Base-by-base conservation (phyloP, 805 yeast genomes). In the Zygoascus biomembranicola region DNA sequence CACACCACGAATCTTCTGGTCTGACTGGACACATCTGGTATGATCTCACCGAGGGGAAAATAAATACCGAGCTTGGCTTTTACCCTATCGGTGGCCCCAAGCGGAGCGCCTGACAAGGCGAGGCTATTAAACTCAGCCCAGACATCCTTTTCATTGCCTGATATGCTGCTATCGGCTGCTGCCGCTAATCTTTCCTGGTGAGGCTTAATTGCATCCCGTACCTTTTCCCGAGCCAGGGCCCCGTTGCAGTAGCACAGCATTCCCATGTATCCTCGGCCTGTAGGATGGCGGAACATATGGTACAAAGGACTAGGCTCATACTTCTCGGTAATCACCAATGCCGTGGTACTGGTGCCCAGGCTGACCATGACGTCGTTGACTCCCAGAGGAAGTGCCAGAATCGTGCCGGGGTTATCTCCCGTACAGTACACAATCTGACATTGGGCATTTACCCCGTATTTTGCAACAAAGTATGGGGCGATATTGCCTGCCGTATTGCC, bases 171-270 rank as follows among this genome's bases (percentile, higher is more conserved):
- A 72, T 42, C 69, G 67, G 4, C 42, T 37, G 28, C 28, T 37
- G 28, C 28, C 28, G 28, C 28, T 23, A 23, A 23, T 3, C 3
- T 3, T 5, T 18, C 20, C 14, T 43, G 3, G 19, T 43, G 46
- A 10, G 19, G 13, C 62, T 85, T 85, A 32, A 88, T 56, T 23
- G 70, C 73, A 66, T 89, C 84, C 49, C 94, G 75, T 10, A 89
- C 74, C 54, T 76, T 75, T 62, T 90, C 96, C 58, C 97, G 74
- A 0, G 97, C 96, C 49, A 90, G 71, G 0, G 96, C 79, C 0
- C 97, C 97, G 66, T 90, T 90, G 64, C 95, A 86, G 67, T 90
- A 90, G 66, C 97, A 90, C 52, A 90, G 80, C 97, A 90, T 90
- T 20, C 95, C 96, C 97, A 90, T 90, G 66, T 81, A 90, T 39